Conservation (phyloP, 75 land plant species). For the Azolla pinnata region DNA sequence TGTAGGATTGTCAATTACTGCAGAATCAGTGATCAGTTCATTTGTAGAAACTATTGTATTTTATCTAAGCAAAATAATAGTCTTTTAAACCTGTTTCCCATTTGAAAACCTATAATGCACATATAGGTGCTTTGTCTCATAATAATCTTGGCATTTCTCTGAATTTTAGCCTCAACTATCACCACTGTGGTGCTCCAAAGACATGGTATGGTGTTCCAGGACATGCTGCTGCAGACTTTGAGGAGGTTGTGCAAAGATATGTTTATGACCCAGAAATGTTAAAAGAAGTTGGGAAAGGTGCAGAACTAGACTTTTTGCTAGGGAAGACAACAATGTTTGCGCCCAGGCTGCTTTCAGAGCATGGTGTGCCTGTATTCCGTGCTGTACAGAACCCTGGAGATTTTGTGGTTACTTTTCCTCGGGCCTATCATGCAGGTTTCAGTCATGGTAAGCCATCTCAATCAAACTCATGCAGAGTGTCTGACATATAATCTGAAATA, state of each 20-base stretch:
- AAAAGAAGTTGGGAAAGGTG: slow-evolving; percentile 50
- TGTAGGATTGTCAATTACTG: too few species aligned
- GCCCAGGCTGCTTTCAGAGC: slow-evolving; percentile 56
- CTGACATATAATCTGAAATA: too few species aligned
- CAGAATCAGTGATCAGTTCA: too few species aligned
- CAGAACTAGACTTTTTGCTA: slow-evolving; percentile 69
- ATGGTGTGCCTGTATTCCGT: slow-evolving; percentile 69
- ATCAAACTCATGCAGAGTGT: too few species aligned
- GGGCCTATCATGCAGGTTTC: slow-evolving; percentile 90
- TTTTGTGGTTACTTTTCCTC: slow-evolving; percentile 77
- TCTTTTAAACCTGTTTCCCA: too few species aligned
- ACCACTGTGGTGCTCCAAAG: slow-evolving; percentile 92
- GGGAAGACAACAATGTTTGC: slow-evolving; percentile 94
- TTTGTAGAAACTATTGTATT: too few species aligned
- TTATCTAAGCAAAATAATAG: too few species aligned
- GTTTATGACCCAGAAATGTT: slow-evolving; percentile 57
- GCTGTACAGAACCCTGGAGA: slow-evolving; percentile 93
- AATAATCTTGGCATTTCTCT: not conserved
- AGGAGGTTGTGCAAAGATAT: slow-evolving; percentile 52
- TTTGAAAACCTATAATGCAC: too few species aligned
- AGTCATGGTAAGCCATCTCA: slow-evolving; percentile 76
- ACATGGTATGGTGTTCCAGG: slow-evolving; percentile 97
- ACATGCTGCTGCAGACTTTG: slow-evolving; percentile 64
- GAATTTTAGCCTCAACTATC: slow-evolving; percentile 76
- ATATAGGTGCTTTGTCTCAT: too few species aligned